Base-by-base conservation (phyloP, 75 land plant species). In the Pinus albicaulis region DNA sequence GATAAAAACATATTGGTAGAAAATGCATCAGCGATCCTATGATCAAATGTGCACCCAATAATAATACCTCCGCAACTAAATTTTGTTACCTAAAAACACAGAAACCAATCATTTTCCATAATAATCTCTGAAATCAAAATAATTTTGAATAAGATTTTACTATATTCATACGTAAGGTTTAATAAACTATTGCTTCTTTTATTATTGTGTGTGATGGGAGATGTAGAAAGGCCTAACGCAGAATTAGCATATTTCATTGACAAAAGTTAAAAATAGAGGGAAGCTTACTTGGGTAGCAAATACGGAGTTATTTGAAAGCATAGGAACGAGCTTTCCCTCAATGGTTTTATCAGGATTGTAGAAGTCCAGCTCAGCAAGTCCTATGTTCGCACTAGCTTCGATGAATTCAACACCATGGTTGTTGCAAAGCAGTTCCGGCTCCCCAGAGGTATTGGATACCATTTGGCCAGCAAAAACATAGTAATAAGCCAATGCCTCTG, bases 1-100 rank as follows among this genome's bases (percentile, higher is more conserved):
- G 76, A 71, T 4, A 87, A 38, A 44, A 87, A 87, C 89, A 84
- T 84, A 82, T 87, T 87, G 80, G 77, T 60, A 25, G 89, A 84
- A 75, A 84, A 80, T 16, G 86, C 86, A 59, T 87, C 89, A 36
- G 89, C 79, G 6, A 84, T 66, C 15, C 83, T 76, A 61, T 87
- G 89, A 52, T 80, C 81, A 23, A 87, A 78, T 1, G 83, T 78
- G 81, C 80, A 78, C 0, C 77, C 75, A 14, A 88, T 73, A 38
- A 84, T 82, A 11, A 80, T 1, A 31, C 89, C 86, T 7, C 86
- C 89, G 44, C 86, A 88, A 24, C 23, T 78, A 57, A 88, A 77
- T 78, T 84, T 75, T 0, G 86, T 88, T 1, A 56, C 89, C 89
- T 87, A 80, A 15, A 12, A 41, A 41, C 1, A 26, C 11, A 41